Base-by-base conservation (phyloP, 2,329 filamentous ascomycete genomes). In the Nigrograna mackinnonii region DNA sequence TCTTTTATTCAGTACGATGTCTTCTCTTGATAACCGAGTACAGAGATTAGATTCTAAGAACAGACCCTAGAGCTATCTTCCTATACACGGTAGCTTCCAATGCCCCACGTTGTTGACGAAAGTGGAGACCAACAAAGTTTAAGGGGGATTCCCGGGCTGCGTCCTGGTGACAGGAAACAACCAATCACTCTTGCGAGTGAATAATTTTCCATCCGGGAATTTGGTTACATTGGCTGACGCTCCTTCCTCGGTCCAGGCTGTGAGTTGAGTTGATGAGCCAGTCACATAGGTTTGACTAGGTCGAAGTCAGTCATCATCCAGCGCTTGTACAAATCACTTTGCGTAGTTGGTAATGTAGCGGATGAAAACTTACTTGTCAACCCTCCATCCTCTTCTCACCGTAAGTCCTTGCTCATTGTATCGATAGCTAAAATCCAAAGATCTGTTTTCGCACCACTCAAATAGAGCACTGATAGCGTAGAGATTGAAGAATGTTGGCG, bases 381-480 rank as follows among this genome's bases (percentile, higher is more conserved):
- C 44, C 35, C 22, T 26, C 48, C 48, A 51, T 19, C 37, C 30
- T 22, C 42, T 37, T 28, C 42, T 24, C 14, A 51, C 42, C 22
- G 39, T 38, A 28, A 51, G 31, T 4, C 24, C 35, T 34, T 7
- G 26, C 33, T 46, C 41, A 12, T 21, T 20, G 40, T 35, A 51
- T 16, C 42, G 20, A 39, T 47, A 51, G 5, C 22, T 40, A 12
- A 46, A 39, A 18, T 37, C 48, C 26, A 40, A 7, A 11, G 20
- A 21, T n/a, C 13, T 26, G 6, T 39, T 21, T 12, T 31, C 39
- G 26, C 49, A 52, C 17, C 43, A 32, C 12, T 52, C 49, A 31
- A 28, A 49, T 32, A 52, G 24, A 19, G 46, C 49, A 16, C 36
- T 49, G 35, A 52, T 52, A 18, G 49, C 49, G 21, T 45, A 46